Conservation (phyloP, 495 filamentous ascomycete species). For the Cladorrhinum samala region DNA sequence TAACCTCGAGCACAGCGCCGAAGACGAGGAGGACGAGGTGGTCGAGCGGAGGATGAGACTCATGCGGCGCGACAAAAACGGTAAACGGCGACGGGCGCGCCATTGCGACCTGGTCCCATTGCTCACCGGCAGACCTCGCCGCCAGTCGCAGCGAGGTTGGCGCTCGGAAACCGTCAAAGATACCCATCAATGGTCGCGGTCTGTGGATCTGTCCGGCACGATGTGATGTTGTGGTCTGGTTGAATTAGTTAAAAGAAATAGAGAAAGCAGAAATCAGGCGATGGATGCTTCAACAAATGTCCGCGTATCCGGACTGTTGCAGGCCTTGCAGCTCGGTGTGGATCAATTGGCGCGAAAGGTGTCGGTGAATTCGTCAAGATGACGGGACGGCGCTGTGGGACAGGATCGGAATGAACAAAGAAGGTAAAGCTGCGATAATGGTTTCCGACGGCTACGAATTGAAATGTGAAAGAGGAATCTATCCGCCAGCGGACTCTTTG, state of each 20-base stretch:
- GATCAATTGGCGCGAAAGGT: background rate
- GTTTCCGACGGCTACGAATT: background rate
- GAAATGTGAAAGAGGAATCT: background rate
- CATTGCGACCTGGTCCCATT: conserved; percentile 13
- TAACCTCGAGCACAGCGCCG: conserved; percentile 91
- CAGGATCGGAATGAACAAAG: background rate
- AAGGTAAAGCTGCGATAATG: background rate
- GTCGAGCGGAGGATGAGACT: conserved; percentile 56
- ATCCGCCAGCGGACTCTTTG: background rate
- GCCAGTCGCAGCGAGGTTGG: conserved; percentile 60
- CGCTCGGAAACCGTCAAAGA: conserved; percentile 38
- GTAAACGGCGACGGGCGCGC: conserved; percentile 22
- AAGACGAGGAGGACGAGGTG: conserved; percentile 84
- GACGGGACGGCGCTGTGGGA: no score
- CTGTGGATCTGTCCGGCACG: background rate
- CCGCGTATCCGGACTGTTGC: background rate
- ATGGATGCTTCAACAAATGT: no score
- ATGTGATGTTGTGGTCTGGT: background rate
- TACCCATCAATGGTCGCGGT: conserved; percentile 28
- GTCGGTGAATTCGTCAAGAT: background rate
- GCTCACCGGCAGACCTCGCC: conserved; percentile 28
- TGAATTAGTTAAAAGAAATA: background rate
- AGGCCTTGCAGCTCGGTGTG: background rate
- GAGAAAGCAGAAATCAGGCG: no score
- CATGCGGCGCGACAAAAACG: conserved; percentile 31